Base-by-base conservation (phyloP, 768 basidiomycete species). In the Suillus subaureus region DNA sequence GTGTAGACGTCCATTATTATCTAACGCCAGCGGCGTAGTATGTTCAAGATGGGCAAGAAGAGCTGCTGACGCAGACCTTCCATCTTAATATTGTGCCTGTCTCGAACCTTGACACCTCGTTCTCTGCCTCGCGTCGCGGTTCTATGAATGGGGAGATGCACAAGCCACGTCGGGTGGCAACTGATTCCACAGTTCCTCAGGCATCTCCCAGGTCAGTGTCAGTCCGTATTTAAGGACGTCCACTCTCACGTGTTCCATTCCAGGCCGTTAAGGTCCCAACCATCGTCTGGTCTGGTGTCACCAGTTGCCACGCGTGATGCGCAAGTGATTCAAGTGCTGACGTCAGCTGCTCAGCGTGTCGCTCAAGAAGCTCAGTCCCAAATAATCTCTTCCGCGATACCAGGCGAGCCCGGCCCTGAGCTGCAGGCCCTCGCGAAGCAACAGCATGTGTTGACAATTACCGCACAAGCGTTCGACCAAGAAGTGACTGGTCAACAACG, bases 241-340 rank as follows among this genome's bases (percentile, higher is more conserved):
- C 33, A 3, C 28, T 18, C 64, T 75, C 61, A 73, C 62, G 47
- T 61, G 40, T 16, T 18, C 54, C 42, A 31, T 40, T 18, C 31
- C 62, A 76, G 79, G 63, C 43, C 77, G 52, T 42, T 79, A 65
- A 79, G 80, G 66, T 71, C 77, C 45, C 72, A 73, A 51, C 65
- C 78, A 3, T 64, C 73, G 23, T 67, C 79, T 26, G 70, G 75
- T 37, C 70, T 80, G 7, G 51, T 70, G 18, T 72, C 78, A 61
- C 73, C 80, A 11, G 76, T 80, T 51, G 71, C 79, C 12, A 81
- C 78, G 51, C 83, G 82, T 64, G 89, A 92, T 67, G 88, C 85
- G 18, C 89, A 91, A 70, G 90, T 94, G 60, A 89, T 91, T 61
- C 87, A 89, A 66, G 92, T 94, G 45, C 76, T 94, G 65, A 89